phyloP scores from a whole-genome alignment of 2,329 filamentous ascomycete species.

The Pseudopithomyces chartarum region DNA sequence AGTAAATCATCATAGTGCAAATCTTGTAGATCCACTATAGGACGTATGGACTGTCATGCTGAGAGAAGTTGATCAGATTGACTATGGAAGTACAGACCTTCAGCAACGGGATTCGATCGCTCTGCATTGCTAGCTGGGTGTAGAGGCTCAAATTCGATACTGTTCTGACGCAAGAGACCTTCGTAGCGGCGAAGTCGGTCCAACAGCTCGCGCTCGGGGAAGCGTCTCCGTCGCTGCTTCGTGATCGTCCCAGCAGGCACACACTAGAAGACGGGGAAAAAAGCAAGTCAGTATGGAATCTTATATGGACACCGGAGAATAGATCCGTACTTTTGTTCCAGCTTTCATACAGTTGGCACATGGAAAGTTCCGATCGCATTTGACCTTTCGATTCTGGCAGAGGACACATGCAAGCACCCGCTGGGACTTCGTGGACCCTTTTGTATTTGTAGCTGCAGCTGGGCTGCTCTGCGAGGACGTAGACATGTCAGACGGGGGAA shows the following conservation, averaged over 20 bases:
- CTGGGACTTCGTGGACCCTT: conserved; percentile 32
- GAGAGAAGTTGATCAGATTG: too few relatives aligned
- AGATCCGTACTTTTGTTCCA: not conserved
- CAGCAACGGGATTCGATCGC: not conserved
- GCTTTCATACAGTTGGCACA: conserved; percentile 39
- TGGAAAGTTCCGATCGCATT: conserved; percentile 45
- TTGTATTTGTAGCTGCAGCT: not conserved
- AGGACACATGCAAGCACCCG: conserved; percentile 66
- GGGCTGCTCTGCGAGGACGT: not conserved
- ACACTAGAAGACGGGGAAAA: conserved; percentile 26
- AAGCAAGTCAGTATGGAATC: not conserved
- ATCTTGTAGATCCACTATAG: too few relatives aligned
- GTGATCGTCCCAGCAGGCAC: conserved; percentile 52
- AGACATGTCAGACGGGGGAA: not conserved
- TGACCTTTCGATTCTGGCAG: conserved; percentile 64
- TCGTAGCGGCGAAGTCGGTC: conserved; percentile 74
- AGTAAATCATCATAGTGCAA: too few relatives aligned
- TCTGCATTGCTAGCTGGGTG: conserved; percentile 24
- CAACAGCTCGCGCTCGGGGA: conserved; percentile 72
- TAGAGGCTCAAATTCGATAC: conserved; percentile 71
- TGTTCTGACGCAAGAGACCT: conserved; percentile 65
- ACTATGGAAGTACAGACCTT: not conserved
- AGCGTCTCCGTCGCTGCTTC: conserved; percentile 64
- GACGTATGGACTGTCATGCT: too few relatives aligned
- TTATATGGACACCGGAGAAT: not conserved